Percentiles rank a stretch among this genome's conserved stretches.
phyloP scores from a whole-genome alignment of 306 rosid genomes.

The Gleditsia sinensis region DNA sequence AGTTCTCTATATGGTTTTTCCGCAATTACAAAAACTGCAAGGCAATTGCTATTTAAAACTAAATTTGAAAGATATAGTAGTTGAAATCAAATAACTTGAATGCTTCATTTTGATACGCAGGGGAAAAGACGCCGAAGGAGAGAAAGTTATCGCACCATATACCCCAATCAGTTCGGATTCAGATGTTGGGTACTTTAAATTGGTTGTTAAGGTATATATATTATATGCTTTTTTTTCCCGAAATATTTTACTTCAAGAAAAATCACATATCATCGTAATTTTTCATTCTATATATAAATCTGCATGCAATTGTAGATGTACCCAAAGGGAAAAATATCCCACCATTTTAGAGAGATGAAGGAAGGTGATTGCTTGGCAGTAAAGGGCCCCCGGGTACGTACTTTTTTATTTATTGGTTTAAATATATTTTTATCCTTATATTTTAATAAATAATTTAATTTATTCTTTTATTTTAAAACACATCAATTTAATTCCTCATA shows the following conservation, averaged over 20 bases:
- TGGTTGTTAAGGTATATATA: conserved; percentile 75
- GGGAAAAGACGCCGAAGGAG: conserved; percentile 64
- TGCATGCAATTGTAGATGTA: conserved; percentile 74
- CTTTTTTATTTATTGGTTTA: background rate
- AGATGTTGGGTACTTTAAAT: conserved; percentile 70
- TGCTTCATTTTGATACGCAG: conserved; percentile 34
- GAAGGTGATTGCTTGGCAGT: conserved; percentile 72
- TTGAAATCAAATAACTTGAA: background rate
- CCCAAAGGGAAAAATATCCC: conserved; percentile 83
- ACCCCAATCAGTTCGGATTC: conserved; percentile 85
- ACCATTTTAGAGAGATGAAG: conserved; percentile 68
- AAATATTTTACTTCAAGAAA: no score
- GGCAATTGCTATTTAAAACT: no score
- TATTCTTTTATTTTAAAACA: no score
- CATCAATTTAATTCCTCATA: no score
- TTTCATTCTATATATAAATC: background rate
- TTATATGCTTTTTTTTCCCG: no score
- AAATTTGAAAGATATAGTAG: no score
- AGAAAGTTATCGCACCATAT: conserved; percentile 64
- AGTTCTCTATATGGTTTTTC: no score
- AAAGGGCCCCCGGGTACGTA: conserved; percentile 70
- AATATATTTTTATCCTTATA: no score
- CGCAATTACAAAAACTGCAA: no score
- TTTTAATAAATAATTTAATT: no score
- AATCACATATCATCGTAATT: background rate